A percentile compares a stretch with the other conserved stretches of the same genome.
Conservation (phyloP, 352 stramenopile species). For the Phytophthora macrochlamydospora region DNA sequence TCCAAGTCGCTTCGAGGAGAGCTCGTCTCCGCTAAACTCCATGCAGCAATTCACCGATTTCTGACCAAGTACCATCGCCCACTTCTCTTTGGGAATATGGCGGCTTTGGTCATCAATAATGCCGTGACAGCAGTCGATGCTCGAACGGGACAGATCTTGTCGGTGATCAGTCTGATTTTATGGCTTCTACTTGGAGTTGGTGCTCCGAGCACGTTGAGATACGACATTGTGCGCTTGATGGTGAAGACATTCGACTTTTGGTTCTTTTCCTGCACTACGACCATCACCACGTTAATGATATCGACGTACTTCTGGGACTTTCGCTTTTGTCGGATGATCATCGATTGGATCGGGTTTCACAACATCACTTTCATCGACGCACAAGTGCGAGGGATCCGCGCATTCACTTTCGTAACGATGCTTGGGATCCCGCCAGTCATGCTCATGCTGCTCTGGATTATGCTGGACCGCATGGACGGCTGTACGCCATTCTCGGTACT, state of each 20-base stretch:
- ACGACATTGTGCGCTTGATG: constrained; percentile 37
- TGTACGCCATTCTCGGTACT: constrained; percentile 20
- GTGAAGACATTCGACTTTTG: constrained; percentile 48
- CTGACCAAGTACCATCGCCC: constrained; percentile 32
- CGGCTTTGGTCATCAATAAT: constrained; percentile 22
- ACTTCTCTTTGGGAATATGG: constrained; percentile 27
- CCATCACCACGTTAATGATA: constrained; percentile 28
- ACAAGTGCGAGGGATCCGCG: constrained; percentile 31
- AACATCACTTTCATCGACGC: constrained; percentile 39
- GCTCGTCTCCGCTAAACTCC: constrained; percentile 22
- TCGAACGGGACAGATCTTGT: constrained; percentile 15
- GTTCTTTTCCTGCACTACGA: constrained; percentile 43
- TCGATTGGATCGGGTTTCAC: constrained; percentile 40
- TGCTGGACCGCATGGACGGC: constrained; percentile 28
- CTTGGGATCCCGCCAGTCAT: constrained; percentile 24
- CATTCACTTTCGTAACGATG: constrained; percentile 9
- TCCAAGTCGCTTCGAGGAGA: constrained; percentile 37
- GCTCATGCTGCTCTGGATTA: constrained; percentile 30
- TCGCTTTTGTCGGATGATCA: constrained; percentile 27
- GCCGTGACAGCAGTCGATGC: constrained; percentile 25
- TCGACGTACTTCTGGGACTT: constrained; percentile 34
- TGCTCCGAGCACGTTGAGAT: constrained; percentile 29
- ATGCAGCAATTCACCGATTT: constrained; percentile 21
- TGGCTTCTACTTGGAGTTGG: constrained; percentile 30
- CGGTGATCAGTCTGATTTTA: constrained; percentile 21